A percentile compares a stretch with the other conserved stretches of the same genome.
Conservation (phyloP, 371 early-diverging fungal genomes). For the Haplosporangium sp. region DNA sequence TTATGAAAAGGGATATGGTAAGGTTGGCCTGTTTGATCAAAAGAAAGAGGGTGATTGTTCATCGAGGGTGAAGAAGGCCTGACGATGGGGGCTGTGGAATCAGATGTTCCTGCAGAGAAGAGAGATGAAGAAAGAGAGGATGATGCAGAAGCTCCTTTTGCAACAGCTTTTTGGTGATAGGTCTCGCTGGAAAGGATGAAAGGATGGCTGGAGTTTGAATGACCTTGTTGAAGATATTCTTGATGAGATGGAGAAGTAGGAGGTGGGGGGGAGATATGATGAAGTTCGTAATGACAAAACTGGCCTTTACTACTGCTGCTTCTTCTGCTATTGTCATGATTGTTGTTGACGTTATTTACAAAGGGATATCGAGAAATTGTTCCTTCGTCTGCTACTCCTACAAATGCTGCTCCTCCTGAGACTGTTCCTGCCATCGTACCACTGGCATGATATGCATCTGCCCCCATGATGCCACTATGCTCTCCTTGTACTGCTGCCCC, state of each 20-base stretch:
- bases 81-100: slow-evolving; percentile 11
- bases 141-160: slow-evolving; percentile 9
- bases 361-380: slow-evolving; percentile 13
- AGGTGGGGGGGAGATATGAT: slow-evolving; percentile 17
- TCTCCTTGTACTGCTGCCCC: slow-evolving; percentile 26
- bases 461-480: slow-evolving; percentile 41
- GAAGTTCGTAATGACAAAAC: slow-evolving; percentile 6
- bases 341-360: slow-evolving; percentile 14
- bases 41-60: slow-evolving; percentile 19
- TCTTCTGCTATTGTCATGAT: not conserved
- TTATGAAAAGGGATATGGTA: slow-evolving; percentile 4
- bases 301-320: slow-evolving; percentile 11
- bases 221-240: slow-evolving; percentile 15
- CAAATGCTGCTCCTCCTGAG: slow-evolving; percentile 5
- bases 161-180: slow-evolving; percentile 17
- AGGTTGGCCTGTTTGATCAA: slow-evolving; percentile 16
- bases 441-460: slow-evolving; percentile 44
- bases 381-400: slow-evolving; percentile 10
- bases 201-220: slow-evolving; percentile 4
- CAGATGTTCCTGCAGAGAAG: slow-evolving; percentile 21
- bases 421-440: slow-evolving; percentile 20
- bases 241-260: slow-evolving; percentile 20
- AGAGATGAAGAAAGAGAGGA: slow-evolving; percentile 21
- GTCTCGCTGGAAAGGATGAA: slow-evolving; percentile 5
- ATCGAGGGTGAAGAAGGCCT: slow-evolving; percentile 21